Conservation (phyloP, 352 stramenopile species). For the Pythium angustatum region DNA sequence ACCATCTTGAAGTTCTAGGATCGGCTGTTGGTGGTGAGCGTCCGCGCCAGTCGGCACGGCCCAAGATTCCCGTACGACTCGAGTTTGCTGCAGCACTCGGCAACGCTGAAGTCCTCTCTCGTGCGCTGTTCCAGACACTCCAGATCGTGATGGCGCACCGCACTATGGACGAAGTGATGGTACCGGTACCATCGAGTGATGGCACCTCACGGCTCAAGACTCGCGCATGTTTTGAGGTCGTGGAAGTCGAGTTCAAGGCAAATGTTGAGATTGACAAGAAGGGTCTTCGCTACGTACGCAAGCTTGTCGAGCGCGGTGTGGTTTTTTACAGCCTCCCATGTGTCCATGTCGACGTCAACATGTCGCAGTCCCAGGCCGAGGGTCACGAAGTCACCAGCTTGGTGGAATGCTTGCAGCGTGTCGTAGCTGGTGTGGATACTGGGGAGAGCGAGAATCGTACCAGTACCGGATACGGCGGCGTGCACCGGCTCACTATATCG, state of each 20-base stretch:
- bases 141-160: not conserved
- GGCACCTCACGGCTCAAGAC: no score
- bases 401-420: not conserved
- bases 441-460: no score
- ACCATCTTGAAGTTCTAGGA: no score
- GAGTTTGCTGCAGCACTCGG: no score
- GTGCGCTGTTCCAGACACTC: not conserved
- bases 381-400: not conserved
- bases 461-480: not conserved
- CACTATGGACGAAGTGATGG: no score
- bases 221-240: not conserved
- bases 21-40: no score
- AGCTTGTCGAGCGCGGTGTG: not conserved
- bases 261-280: not conserved
- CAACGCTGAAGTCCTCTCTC: no score
- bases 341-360: not conserved
- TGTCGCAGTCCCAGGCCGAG: not conserved
- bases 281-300: not conserved
- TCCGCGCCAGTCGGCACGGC: no score
- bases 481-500: not conserved
- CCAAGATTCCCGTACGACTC: no score
- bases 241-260: not conserved
- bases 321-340: not conserved
- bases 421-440: not conserved
- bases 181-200: no score